phyloP scores from a whole-genome alignment of 371 early-diverging fungal species.

The Lichtheimia corymbifera region DNA sequence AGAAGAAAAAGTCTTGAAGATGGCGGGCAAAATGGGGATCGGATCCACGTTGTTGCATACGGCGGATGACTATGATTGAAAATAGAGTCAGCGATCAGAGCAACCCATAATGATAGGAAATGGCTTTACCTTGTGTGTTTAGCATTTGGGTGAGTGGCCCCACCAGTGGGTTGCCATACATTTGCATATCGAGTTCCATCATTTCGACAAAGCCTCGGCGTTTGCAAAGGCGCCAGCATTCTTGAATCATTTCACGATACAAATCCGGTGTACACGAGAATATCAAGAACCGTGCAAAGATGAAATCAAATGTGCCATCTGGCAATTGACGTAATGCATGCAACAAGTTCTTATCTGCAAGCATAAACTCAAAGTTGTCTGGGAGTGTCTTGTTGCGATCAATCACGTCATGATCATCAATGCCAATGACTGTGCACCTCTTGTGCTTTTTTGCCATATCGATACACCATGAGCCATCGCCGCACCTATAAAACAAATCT shows the following conservation, averaged over 20 bases:
- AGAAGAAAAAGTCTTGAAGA: conserved; percentile 31
- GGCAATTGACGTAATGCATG: conserved; percentile 29
- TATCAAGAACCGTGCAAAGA: conserved; percentile 33
- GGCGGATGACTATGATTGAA: conserved; percentile 28
- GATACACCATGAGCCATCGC: conserved; percentile 22
- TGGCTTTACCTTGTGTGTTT: conserved; percentile 41
- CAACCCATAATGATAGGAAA: background rate
- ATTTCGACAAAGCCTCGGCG: conserved; percentile 38
- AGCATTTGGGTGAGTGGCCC: conserved; percentile 27
- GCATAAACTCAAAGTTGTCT: conserved; percentile 33
- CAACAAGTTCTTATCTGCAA: conserved; percentile 18
- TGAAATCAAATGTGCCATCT: conserved; percentile 36
- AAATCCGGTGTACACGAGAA: conserved; percentile 22
- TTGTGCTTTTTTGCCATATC: conserved; percentile 17
- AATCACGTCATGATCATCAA: conserved; percentile 14
- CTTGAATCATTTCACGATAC: conserved; percentile 33
- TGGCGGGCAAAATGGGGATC: conserved; percentile 42
- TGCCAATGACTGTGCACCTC: conserved; percentile 14
- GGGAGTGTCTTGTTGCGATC: conserved; percentile 4
- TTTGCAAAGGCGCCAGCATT: conserved; percentile 37
- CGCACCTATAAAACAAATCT: conserved; percentile 9
- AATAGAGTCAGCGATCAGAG: conserved; percentile 2
- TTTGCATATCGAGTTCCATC: conserved; percentile 45
- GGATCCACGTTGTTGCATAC: conserved; percentile 24
- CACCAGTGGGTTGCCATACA: conserved; percentile 28